Evolutionary conservation across 2,329 filamentous ascomycete species (phyloP).

Genomic region (Penicillium sclerotiorum): DNA sequence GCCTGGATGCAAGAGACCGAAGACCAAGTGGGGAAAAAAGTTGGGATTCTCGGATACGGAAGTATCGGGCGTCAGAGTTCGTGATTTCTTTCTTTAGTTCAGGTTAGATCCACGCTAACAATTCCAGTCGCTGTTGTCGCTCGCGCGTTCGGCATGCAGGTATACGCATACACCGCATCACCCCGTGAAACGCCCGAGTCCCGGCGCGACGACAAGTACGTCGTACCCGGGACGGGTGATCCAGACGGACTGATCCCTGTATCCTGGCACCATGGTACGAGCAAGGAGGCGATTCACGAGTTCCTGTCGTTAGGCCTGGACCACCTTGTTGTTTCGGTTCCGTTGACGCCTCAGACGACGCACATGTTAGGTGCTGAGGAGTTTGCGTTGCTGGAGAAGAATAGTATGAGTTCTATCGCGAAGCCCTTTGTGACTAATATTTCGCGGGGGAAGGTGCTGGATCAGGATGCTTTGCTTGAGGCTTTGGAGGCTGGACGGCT

Average conservation of each 20-base stretch:
- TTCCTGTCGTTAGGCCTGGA: conserved; percentile 61
- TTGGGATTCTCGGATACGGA: conserved; percentile 65
- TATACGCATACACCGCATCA: conserved; percentile 74
- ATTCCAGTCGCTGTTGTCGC: conserved; percentile 57
- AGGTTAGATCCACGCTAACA: conserved; percentile 4
- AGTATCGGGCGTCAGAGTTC: conserved; percentile 63
- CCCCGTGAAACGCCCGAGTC: conserved; percentile 68
- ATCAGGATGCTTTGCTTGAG: conserved; percentile 63
- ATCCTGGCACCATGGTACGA: conserved; percentile 60
- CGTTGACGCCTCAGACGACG: conserved; percentile 59
- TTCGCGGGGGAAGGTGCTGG: conserved; percentile 65
- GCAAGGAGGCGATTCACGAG: conserved; percentile 53
- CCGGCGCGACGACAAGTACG: conserved; percentile 65
- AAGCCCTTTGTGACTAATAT: conserved; percentile 71
- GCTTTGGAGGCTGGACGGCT: conserved; percentile 60
- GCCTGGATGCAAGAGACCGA: conserved; percentile 32
- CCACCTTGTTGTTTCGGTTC: conserved; percentile 59
- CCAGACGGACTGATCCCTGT: conserved; percentile 57
- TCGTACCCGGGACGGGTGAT: conserved; percentile 68
- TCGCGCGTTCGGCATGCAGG: conserved; percentile 68
- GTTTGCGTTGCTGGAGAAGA: conserved; percentile 55
- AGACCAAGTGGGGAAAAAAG: conserved; percentile 60
- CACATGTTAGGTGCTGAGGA: conserved; percentile 58
- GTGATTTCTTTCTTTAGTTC: conserved; percentile 15
- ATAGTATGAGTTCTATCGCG: conserved; percentile 27